These are phyloP conservation scores for Melampsora larici-populina DNA, from an alignment of 1,284 basidiomycete genomes.

Conservation along the genomic window DNA sequence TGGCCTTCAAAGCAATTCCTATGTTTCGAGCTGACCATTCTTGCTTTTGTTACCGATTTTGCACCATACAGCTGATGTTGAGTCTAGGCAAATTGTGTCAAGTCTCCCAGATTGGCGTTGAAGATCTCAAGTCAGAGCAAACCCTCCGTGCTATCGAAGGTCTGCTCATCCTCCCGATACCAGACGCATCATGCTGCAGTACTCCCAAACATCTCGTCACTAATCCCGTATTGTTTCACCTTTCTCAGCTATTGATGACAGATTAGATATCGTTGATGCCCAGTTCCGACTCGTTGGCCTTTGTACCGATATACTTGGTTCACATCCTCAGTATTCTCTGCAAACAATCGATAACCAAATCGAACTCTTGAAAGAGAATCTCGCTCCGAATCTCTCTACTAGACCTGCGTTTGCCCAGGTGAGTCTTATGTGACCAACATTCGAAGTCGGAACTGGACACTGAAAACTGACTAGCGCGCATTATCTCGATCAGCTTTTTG, in stretches of 20 bases:
- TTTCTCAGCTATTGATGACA: slow-evolving; percentile 57
- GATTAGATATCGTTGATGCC: slow-evolving; percentile 60
- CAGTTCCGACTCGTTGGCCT: slow-evolving; percentile 55
- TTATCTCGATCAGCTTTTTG: slow-evolving; percentile 44
- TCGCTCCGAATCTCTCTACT: slow-evolving; percentile 30
- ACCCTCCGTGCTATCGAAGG: slow-evolving; percentile 53
- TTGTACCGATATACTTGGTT: slow-evolving; percentile 45
- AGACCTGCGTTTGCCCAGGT: slow-evolving; percentile 44
- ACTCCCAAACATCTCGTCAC: background rate
- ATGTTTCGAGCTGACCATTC: background rate
- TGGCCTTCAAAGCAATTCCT: background rate
- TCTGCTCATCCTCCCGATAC: background rate
- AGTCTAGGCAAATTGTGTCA: slow-evolving; percentile 85
- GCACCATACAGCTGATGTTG: slow-evolving; percentile 67
- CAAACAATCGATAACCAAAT: slow-evolving; percentile 44
- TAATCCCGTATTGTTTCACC: background rate
- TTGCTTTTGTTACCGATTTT: background rate
- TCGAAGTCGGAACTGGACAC: slow-evolving; percentile 13
- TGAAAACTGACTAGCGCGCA: slow-evolving; percentile 40
- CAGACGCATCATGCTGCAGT: background rate
- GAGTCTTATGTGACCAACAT: slow-evolving; percentile 40
- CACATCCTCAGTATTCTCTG: slow-evolving; percentile 40
- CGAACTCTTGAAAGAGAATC: slow-evolving; percentile 41
- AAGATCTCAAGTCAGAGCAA: slow-evolving; percentile 46
- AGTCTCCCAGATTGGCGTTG: slow-evolving; percentile 65